Evolutionary conservation across 1,284 basidiomycete genomes (phyloP), one percentile per base, ranked within the genome.

Genomic region (Ceratobasidium sp.): DNA sequence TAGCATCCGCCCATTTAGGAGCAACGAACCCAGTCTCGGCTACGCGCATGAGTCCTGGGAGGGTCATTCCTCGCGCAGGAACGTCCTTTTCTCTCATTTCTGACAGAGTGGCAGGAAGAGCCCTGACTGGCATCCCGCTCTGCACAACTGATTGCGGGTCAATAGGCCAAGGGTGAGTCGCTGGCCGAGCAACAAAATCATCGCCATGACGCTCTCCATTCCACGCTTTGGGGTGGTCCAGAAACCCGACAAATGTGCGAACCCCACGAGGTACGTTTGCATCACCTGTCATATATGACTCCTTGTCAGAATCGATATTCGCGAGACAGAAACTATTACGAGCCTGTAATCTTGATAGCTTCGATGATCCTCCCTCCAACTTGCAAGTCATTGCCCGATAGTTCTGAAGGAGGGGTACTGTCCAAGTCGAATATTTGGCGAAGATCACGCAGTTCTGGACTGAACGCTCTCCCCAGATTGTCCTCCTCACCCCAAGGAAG

Each of bases 311-410:
- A 18, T 26, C 28, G 23, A 41, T 4, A 30, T 32, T 12, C 14
- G 16, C 2, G 8, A 67, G 50, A 14, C 30, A 21, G 30, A 41
- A 28, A 3, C 10, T 3, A n/a, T 9, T 21, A 57, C 65, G 14
- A 55, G 57, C 65, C 65, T n/a, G 65, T 69, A n/a, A 69, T 46
- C 45, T 69, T 69, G 21, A 69, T 69, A 21, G 65, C 65, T 21
- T 69, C 65, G 23, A 69, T 57, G 3, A 69, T 57, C n/a, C 48
- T 57, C 10, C 45, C 52, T 36, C 65, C 65, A 30, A 69, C 53
- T 21, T 39, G 50, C 5, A 69, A 23, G 26, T 69, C 65, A 2
- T 57, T 36, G 18, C 3, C 16, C n/a, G 50, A 28, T 3, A 69
- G 12, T 18, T 55, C 36, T 2, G 65, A 52, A 9, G 65, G 34